Conservation (phyloP, 169 alveolate species). For the Toxoplasma gondii region DNA sequence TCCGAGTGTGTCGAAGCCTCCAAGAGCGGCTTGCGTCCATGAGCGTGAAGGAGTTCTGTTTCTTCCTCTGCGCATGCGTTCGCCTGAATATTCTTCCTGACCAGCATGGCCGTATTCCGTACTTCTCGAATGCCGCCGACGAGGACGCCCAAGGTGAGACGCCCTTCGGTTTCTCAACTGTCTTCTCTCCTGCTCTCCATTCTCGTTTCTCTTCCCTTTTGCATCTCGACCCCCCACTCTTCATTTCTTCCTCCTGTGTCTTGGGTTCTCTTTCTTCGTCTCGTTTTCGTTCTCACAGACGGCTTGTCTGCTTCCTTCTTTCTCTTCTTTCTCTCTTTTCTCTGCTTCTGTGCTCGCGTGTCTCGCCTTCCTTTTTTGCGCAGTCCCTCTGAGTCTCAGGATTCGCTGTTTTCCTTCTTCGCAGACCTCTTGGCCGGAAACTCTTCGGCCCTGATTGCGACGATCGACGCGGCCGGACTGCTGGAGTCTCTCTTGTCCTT, state of each 20-base stretch:
- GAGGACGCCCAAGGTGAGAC: not conserved
- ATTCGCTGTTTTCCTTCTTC: not conserved
- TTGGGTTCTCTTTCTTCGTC: not conserved
- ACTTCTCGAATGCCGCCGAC: not conserved
- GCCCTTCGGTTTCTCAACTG: not conserved
- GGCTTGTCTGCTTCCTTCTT: not conserved
- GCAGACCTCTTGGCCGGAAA: not conserved
- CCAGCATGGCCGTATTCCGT: not conserved
- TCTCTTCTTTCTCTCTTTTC: not conserved
- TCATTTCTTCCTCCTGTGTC: not conserved
- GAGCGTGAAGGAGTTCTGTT: not conserved
- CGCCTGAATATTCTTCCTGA: slow-evolving; percentile 16
- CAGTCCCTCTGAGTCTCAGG: not conserved
- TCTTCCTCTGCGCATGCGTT: slow-evolving; percentile 39
- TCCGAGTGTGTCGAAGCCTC: not conserved
- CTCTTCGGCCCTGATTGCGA: not conserved
- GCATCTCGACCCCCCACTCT: not conserved
- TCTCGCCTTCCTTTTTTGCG: not conserved
- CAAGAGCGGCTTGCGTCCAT: not conserved
- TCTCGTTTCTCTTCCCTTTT: not conserved
- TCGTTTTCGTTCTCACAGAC: not conserved
- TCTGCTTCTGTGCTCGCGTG: not conserved
- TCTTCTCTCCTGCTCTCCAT: not conserved
- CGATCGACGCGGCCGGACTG: not conserved
- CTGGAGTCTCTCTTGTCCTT: not conserved